Evolutionary conservation across 345 rosid genomes (phyloP), one percentile per base, ranked within the genome.

Genomic region (Brassica carinata): DNA sequence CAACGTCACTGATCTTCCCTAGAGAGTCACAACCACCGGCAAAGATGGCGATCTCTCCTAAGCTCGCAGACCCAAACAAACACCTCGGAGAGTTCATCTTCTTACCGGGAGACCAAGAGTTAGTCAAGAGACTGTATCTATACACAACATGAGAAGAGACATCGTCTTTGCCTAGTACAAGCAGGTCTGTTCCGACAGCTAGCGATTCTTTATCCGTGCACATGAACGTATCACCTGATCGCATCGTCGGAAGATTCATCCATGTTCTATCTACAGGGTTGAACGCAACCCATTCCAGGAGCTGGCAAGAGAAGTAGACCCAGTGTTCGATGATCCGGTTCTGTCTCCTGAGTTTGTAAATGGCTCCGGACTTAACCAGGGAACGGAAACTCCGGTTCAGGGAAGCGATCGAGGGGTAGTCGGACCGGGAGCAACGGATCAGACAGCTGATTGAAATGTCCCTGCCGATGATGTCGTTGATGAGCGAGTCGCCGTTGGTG

Each of bases 271-370:
- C 75, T 58, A 81, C 61, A n/a, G 99, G 97, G 78, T 93, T 90
- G 77, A 87, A 91, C 19, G 90, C 90, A 77, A 88, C 94, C 99
- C 99, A 95, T 73, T 89, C 87, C 14, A 83, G 58, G 58, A 84
- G 86, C 72, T 83, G 80, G 71, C 95, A 89, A 0, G 97, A 90
- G 83, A 93, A 89, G 85, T 93, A 95, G 8, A 91, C 87, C 99
- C 99, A 95, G 51, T 89, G 91, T 8, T 91, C 96, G 5, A 86
- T 65, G 0, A 85, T 78, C 19, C 84, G 86, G 71, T 71, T 84
- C 65, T 75, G 70, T 53, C 81, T 81, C 86, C 92, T 78, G 51
- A 86, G 79, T 71, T 70, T 81, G 73, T 89, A 89, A 43, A 91
- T 68, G 43, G 87, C 85, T 2, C 91, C 92, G 1, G 87, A 81